These are phyloP conservation scores for Russula compacta DNA, from an alignment of 768 basidiomycete genomes.

Conservation along the genomic window DNA sequence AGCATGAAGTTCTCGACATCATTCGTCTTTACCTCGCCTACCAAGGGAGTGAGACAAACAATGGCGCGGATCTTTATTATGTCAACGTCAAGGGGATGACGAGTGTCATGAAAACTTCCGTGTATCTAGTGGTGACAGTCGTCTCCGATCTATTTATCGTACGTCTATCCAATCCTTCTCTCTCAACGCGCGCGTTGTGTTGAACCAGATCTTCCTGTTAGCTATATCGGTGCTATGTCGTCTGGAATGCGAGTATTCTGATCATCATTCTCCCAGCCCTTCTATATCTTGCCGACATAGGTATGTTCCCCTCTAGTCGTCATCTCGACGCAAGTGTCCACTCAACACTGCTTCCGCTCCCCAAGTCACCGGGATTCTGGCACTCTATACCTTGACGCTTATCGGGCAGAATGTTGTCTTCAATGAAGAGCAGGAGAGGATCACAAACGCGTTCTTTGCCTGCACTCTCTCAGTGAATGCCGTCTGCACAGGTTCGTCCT, in stretches of 20 bases:
- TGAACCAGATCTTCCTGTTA: neutral
- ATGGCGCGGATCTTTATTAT: slow-evolving; percentile 1
- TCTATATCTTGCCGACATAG: slow-evolving; percentile 13
- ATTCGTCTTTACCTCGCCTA: slow-evolving; percentile 7
- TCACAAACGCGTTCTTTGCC: slow-evolving; percentile 17
- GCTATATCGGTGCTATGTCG: slow-evolving; percentile 18
- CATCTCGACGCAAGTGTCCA: neutral
- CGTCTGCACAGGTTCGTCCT: slow-evolving; percentile 10
- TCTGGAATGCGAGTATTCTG: slow-evolving; percentile 10
- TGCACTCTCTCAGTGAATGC: slow-evolving; percentile 16
- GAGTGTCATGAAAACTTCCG: slow-evolving; percentile 11
- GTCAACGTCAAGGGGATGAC: neutral
- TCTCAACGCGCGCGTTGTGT: neutral
- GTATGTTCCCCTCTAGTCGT: neutral
- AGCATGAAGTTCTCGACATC: slow-evolving; percentile 9
- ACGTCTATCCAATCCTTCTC: neutral
- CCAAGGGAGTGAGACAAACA: neutral
- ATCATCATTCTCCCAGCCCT: slow-evolving; percentile 4
- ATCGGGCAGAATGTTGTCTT: neutral
- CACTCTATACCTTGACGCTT: slow-evolving; percentile 6
- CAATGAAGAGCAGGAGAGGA: slow-evolving; percentile 3
- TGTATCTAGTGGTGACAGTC: slow-evolving; percentile 12
- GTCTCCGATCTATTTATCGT: slow-evolving; percentile 19
- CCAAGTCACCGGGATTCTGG: slow-evolving; percentile 8
- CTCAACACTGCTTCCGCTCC: neutral